Percentiles rank a stretch among this genome's conserved stretches.
These are phyloP conservation scores for Saccharomycopsis sp. DNA, from an alignment of 805 yeast species.

Conservation along the genomic window DNA sequence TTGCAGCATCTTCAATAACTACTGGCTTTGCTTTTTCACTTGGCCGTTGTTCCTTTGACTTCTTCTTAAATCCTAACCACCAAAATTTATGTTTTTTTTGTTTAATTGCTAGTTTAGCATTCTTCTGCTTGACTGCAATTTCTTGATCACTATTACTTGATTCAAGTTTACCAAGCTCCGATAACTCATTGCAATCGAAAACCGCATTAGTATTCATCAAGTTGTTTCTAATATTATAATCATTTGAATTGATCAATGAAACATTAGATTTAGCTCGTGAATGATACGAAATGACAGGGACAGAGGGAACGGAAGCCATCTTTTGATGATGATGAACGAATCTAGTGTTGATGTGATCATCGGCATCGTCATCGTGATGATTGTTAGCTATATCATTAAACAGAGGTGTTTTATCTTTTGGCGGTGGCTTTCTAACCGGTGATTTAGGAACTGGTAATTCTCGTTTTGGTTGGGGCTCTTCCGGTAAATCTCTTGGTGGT, in stretches of 20 bases:
- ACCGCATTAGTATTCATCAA: conserved; percentile 12
- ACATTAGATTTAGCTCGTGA: neutral
- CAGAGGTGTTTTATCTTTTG: neutral
- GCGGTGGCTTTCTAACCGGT: neutral
- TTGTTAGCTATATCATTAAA: neutral
- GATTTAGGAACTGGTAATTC: neutral
- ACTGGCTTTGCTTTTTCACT: neutral
- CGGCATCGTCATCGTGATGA: neutral
- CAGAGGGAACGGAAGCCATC: conserved; percentile 7
- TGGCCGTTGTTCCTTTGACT: neutral
- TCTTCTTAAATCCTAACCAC: conserved; percentile 14
- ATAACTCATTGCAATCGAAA: conserved; percentile 8
- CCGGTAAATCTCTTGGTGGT: no score
- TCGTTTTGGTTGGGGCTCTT: no score
- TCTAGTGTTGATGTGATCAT: neutral
- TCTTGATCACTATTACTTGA: neutral
- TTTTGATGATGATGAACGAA: neutral
- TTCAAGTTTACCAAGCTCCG: conserved; percentile 7
- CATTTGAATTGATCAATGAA: conserved; percentile 2
- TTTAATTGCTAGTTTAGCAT: neutral
- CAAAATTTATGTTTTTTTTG: conserved; percentile 13
- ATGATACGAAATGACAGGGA: conserved; percentile 1
- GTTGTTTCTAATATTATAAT: conserved; percentile 2
- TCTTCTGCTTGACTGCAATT: neutral
- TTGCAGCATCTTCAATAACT: no score